phyloP scores from a whole-genome alignment of 2,329 filamentous ascomycete genomes.

The Beauveria rudraprayagi region DNA sequence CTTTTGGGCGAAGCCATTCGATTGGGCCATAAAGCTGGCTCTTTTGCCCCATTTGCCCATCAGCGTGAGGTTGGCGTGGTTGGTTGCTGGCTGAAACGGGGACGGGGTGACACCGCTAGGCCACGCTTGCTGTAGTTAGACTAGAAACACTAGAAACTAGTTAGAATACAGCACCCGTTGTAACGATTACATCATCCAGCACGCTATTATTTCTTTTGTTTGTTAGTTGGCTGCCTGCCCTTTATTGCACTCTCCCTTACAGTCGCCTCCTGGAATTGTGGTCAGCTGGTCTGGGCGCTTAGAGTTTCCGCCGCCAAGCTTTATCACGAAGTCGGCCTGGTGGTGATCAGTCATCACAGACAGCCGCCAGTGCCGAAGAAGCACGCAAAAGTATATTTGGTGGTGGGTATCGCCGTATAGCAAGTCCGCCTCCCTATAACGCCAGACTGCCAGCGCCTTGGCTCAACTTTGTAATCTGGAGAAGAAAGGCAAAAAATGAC shows the following conservation, averaged over 20 bases:
- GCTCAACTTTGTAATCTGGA: no score
- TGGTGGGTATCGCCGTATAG: not conserved
- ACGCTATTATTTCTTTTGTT: not conserved
- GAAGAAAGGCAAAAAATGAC: not conserved
- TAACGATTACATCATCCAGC: not conserved
- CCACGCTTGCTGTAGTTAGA: not conserved
- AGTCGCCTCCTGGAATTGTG: not conserved
- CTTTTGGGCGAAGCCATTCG: not conserved
- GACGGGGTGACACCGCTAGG: not conserved
- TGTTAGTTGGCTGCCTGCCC: no score
- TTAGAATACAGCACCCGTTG: not conserved
- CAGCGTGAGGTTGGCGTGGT: not conserved
- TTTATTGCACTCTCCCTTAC: not conserved
- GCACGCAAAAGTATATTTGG: not conserved
- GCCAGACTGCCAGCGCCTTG: not conserved
- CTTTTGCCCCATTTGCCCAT: slow-evolving; percentile 8
- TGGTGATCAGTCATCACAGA: not conserved
- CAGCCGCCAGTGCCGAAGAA: not conserved
- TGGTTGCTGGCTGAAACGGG: slow-evolving; percentile 2
- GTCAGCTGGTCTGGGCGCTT: not conserved
- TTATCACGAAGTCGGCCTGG: not conserved
- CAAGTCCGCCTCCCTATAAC: no score
- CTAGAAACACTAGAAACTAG: not conserved
- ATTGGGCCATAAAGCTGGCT: not conserved
- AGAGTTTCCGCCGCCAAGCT: not conserved